Percentiles rank a stretch among this genome's conserved stretches.
phyloP scores from a whole-genome alignment of 208 protist genomes.

The Crithidia sp. region DNA sequence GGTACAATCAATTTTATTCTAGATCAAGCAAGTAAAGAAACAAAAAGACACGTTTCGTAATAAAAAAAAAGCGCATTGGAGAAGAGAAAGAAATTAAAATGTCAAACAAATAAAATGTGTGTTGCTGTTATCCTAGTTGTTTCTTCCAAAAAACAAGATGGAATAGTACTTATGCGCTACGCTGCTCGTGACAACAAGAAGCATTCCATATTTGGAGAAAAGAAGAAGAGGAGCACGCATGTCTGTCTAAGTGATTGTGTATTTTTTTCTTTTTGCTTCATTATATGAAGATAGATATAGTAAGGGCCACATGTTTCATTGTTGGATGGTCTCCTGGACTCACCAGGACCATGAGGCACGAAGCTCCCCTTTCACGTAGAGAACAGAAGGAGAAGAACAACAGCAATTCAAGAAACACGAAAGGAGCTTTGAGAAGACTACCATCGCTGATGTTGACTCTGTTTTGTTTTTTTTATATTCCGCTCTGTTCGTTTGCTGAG shows the following conservation, averaged over 20 bases:
- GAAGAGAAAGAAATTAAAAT: background rate
- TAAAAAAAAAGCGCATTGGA: background rate
- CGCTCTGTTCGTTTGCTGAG: no score
- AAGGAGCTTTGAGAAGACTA: background rate
- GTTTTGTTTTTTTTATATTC: no score
- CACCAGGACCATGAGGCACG: no score
- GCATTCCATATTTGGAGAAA: background rate
- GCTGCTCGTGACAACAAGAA: no score
- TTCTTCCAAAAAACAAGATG: no score
- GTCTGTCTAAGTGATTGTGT: background rate
- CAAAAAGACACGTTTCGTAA: background rate
- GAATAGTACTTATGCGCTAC: no score
- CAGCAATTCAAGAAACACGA: background rate
- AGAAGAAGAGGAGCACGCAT: background rate
- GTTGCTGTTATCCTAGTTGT: background rate
- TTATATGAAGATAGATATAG: background rate
- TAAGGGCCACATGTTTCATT: no score
- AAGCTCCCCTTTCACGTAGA: background rate
- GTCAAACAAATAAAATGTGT: background rate
- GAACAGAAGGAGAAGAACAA: background rate
- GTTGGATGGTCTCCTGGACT: no score
- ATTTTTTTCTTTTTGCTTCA: background rate
- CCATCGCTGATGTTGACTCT: background rate
- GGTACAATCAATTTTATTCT: background rate
- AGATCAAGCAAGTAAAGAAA: background rate